phyloP scores from a whole-genome alignment of 2,329 filamentous ascomycete species.

The Tympanopsis confertula region DNA sequence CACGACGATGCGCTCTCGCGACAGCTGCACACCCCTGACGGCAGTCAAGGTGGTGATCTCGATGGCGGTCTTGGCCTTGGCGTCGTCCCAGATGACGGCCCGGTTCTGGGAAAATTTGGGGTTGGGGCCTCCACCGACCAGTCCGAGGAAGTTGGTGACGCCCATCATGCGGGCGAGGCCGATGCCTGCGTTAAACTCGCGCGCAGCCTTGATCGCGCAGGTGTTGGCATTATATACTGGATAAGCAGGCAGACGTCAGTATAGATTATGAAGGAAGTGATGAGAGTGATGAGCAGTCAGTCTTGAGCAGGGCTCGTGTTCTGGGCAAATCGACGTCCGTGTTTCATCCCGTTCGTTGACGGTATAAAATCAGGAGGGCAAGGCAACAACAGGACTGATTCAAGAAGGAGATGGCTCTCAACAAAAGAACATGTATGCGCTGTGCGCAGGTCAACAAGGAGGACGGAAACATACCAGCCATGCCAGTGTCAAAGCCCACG shows the following conservation, averaged over 20 bases:
- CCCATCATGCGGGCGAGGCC: conserved; percentile 79
- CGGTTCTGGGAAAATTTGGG: conserved; percentile 84
- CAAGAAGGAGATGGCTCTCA: too few species aligned
- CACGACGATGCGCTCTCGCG: conserved; percentile 67
- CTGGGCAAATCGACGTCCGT: not conserved
- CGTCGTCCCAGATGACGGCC: conserved; percentile 86
- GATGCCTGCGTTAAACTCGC: conserved; percentile 74
- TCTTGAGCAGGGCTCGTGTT: conserved; percentile 2
- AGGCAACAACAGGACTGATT: too few species aligned
- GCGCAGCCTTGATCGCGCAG: too few species aligned
- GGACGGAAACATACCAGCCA: conserved; percentile 70
- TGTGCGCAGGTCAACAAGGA: too few species aligned
- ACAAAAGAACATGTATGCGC: too few species aligned
- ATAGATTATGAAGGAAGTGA: not conserved
- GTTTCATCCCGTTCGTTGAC: too few species aligned
- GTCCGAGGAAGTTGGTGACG: conserved; percentile 72
- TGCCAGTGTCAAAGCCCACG: conserved; percentile 74
- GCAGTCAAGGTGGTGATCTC: conserved; percentile 74
- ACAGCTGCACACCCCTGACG: conserved; percentile 69
- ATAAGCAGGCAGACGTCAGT: too few species aligned
- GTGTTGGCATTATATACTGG: too few species aligned
- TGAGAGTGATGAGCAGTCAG: conserved; percentile 5
- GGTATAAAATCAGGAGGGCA: too few species aligned
- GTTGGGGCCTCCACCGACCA: conserved; percentile 76
- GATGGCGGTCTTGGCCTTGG: conserved; percentile 57